phyloP scores from a whole-genome alignment of 225 moss, liverwort and hornwort genomes.

The Physcomitrium patens region DNA sequence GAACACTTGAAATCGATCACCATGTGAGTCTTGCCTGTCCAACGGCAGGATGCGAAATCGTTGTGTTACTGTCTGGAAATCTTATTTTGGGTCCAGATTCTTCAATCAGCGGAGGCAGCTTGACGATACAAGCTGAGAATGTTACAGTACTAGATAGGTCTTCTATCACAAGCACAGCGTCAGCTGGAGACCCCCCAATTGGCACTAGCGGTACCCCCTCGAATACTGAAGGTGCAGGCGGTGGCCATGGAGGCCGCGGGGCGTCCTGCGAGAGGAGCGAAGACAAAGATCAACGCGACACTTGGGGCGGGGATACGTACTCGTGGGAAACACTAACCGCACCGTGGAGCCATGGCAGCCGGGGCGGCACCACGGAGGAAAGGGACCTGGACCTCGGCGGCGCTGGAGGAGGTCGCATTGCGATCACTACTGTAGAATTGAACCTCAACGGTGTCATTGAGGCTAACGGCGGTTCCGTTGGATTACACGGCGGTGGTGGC shows the following conservation, averaged over 20 bases:
- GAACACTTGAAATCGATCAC: constrained; percentile 53
- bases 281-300: constrained; percentile 43
- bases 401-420: constrained; percentile 66
- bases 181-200: constrained; percentile 58
- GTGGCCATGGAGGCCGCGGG: constrained; percentile 74
- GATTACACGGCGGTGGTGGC: constrained; percentile 69
- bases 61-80: constrained; percentile 48
- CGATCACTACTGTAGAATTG: constrained; percentile 44
- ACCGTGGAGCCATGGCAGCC: constrained; percentile 79
- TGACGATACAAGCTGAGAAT: constrained; percentile 62
- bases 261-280: constrained; percentile 47
- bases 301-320: constrained; percentile 71
- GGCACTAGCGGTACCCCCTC: constrained; percentile 56
- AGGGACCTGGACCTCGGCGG: constrained; percentile 50
- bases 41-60: constrained; percentile 55
- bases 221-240: constrained; percentile 58
- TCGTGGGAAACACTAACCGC: constrained; percentile 47
- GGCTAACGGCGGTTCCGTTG: constrained; percentile 64
- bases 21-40: constrained; percentile 44
- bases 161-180: constrained; percentile 47
- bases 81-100: constrained; percentile 49
- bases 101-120: constrained; percentile 56
- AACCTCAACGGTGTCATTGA: constrained; percentile 53
- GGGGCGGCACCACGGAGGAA: constrained; percentile 52
- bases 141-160: constrained; percentile 37